Base-by-base conservation (phyloP, 2,329 filamentous ascomycete species). In the Westerdykella aurantiaca region DNA sequence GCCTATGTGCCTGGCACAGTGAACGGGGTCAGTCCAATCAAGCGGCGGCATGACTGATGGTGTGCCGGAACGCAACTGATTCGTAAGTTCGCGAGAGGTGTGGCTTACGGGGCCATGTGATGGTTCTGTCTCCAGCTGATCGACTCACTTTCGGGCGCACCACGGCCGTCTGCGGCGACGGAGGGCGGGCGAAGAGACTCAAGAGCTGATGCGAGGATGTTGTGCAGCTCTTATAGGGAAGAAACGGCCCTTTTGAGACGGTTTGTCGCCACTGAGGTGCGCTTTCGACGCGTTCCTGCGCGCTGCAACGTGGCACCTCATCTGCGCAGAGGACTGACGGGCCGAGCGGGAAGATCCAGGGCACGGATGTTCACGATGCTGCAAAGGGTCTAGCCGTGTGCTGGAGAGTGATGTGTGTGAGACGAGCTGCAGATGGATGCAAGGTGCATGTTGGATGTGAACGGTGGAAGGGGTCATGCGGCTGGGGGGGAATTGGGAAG, bases 51-150 rank as follows among this genome's bases (percentile, higher is more conserved):
- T 50, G 38, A 39, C 46, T 64, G 56, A 55, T 64, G 62, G 63
- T 64, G 63, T 61, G 61, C 55, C 56, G 62, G 56, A 53, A 61
- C 54, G 50, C 42, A 53, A 55, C 53, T 63, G 63, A 66, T 66
- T 66, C 61, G 63, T 50, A 61, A 51, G 57, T 55, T 54, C 42
- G 52, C 47, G 51, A 18, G 53, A 56, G 48, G 54, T 51, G 64
- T 67, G 64, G 64, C 64, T 66, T 61, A 60, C 57, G 52, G 47
- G 58, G 53, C 63, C 64, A 64, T 61, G 61, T 67, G 64, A 67
- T 55, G 49, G 50, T 34, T 55, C 44, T 22, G 49, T 50, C 51
- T 58, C 53, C 60, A 63, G 62, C 59, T 65, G 61, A 64, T 65
- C 60, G 55, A 55, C 57, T 60, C 58, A 58, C 58, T 45, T 47